phyloP scores from a whole-genome alignment of 139 green algal species.

The Pleodorina starrii region DNA sequence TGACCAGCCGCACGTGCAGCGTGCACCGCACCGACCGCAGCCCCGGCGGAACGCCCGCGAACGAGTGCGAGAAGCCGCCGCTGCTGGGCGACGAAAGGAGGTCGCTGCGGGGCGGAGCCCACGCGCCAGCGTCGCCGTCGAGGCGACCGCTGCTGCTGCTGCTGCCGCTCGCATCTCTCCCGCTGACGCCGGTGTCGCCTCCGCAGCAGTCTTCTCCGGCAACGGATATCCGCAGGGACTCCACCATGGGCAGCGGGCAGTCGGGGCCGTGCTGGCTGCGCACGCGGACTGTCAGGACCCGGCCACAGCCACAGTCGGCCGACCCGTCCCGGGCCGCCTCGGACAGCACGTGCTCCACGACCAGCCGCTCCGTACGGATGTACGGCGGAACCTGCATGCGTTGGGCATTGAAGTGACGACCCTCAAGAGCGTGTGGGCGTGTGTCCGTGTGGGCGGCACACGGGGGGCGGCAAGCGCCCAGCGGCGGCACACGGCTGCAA shows the following conservation, averaged over 20 bases:
- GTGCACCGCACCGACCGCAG: slow-evolving; percentile 5
- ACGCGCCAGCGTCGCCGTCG: not conserved
- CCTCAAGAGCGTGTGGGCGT: no score
- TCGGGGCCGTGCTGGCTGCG: slow-evolving; percentile 64
- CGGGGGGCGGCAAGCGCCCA: no score
- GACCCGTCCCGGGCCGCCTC: no score
- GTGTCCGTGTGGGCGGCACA: no score
- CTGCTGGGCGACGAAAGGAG: not conserved
- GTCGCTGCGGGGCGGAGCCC: not conserved
- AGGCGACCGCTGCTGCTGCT: not conserved
- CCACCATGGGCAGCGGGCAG: slow-evolving; percentile 74
- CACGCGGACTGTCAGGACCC: slow-evolving; percentile 61
- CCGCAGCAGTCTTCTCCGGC: not conserved
- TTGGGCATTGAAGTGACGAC: no score
- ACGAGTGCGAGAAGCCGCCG: not conserved
- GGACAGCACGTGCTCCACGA: slow-evolving; percentile 46
- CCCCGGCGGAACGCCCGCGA: not conserved
- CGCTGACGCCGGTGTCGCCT: not conserved
- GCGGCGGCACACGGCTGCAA: no score
- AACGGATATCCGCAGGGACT: slow-evolving; percentile 5
- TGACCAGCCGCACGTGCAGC: slow-evolving; percentile 48
- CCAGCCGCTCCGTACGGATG: slow-evolving; percentile 55
- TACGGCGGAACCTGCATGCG: slow-evolving; percentile 52
- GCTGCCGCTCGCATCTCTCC: no score
- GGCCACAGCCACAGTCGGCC: not conserved